Percentiles rank a stretch among this genome's conserved stretches.
phyloP scores from a whole-genome alignment of 2,329 filamentous ascomycete genomes.

The Cercospora sojina region DNA sequence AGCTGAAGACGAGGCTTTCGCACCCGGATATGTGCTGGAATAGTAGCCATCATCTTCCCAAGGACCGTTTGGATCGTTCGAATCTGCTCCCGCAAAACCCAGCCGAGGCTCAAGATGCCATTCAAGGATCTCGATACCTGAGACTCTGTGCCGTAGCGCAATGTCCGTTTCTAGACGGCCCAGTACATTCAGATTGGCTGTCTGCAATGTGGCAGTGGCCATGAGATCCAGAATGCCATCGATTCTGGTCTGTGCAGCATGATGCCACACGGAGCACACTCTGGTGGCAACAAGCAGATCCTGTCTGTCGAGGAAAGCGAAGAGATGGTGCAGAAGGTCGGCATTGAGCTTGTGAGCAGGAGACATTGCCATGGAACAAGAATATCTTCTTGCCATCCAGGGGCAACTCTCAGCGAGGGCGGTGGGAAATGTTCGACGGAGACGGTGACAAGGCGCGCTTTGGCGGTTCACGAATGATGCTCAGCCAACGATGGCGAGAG shows the following conservation, averaged over 20 bases:
- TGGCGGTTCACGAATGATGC: too few relatives aligned
- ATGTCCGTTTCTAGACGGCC: not conserved
- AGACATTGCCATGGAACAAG: not conserved
- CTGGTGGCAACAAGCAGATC: not conserved
- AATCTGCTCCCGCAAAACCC: not conserved
- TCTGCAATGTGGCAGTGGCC: not conserved
- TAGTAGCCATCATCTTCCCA: not conserved
- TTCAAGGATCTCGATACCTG: not conserved
- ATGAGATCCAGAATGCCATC: not conserved
- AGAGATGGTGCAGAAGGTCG: not conserved
- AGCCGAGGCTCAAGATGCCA: not conserved
- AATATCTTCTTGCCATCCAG: too few relatives aligned
- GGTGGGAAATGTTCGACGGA: too few relatives aligned
- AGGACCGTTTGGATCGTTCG: not conserved
- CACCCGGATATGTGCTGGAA: not conserved
- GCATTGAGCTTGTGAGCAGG: not conserved
- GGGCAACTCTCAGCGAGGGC: too few relatives aligned
- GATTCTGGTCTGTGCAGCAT: not conserved
- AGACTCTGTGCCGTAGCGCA: not conserved
- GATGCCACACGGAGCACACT: slow-evolving; percentile 1
- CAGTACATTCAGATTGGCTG: not conserved
- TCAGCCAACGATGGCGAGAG: too few relatives aligned
- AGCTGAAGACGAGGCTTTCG: not conserved
- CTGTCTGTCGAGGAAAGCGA: not conserved
- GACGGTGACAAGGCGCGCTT: too few relatives aligned